Conservation (phyloP, 192 early-diverging fungal genomes). For the Backusella tuberculispora region DNA sequence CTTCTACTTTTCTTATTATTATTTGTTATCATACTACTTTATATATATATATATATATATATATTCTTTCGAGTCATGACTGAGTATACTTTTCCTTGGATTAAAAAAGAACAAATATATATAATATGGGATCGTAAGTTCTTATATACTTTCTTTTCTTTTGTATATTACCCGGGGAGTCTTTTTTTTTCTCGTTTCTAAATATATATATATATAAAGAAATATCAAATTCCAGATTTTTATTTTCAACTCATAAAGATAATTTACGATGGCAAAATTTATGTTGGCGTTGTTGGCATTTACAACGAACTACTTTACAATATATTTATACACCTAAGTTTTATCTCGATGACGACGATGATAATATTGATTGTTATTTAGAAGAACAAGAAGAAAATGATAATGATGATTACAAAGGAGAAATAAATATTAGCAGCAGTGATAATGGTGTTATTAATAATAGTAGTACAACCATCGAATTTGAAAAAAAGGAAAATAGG, state of each 20-base stretch:
- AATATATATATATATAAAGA: neutral
- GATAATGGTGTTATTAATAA: neutral
- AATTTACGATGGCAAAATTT: constrained; percentile 9
- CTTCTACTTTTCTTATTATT: neutral
- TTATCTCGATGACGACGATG: neutral
- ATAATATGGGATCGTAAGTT: constrained; percentile 11
- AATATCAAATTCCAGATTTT: constrained; percentile 5
- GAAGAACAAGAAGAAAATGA: neutral
- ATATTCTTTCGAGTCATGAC: neutral
- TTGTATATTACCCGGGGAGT: neutral
- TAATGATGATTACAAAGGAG: no score
- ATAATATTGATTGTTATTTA: neutral
- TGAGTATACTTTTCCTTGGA: neutral
- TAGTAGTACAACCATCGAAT: neutral
- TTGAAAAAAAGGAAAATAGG: constrained; percentile 17
- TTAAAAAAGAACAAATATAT: constrained; percentile 4
- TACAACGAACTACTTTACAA: neutral
- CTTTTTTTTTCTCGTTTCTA: neutral
- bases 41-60: no score
- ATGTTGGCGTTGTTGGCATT: constrained; percentile 8
- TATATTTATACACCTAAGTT: neutral
- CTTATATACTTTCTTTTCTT: neutral
- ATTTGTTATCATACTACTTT: neutral
- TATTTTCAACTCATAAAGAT: constrained; percentile 11
- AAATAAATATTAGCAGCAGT: neutral